Percentiles rank a stretch among this genome's conserved stretches.
Conservation (phyloP, 2,329 filamentous ascomycete genomes). For the Colletotrichum chlorophyti region DNA sequence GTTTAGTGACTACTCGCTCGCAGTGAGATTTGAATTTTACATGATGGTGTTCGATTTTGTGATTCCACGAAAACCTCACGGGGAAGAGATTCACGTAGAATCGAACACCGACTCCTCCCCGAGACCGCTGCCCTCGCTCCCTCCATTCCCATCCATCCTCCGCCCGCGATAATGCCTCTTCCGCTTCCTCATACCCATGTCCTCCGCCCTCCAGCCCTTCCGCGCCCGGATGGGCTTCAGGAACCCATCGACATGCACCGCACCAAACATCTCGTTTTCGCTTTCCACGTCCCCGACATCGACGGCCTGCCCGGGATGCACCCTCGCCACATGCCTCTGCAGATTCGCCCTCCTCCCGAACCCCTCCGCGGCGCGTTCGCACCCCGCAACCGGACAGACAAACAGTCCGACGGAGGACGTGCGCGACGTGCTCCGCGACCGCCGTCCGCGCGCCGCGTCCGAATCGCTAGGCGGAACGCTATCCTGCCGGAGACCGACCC, state of each 20-base stretch:
- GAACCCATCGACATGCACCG: constrained; percentile 74
- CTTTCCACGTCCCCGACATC: constrained; percentile 46
- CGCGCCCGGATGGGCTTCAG: constrained; percentile 60
- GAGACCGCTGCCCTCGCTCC: not conserved
- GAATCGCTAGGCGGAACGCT: constrained; percentile 30
- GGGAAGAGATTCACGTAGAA: constrained; percentile 8
- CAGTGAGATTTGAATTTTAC: too few species aligned
- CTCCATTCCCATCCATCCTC: constrained; percentile 10
- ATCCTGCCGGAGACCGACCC: constrained; percentile 36
- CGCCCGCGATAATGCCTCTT: constrained; percentile 23
- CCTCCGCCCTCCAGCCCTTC: constrained; percentile 48
- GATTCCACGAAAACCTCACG: too few species aligned
- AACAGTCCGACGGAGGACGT: constrained; percentile 42
- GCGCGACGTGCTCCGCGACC: constrained; percentile 36
- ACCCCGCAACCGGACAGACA: constrained; percentile 45
- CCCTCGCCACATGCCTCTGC: constrained; percentile 43
- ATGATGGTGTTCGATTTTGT: too few species aligned
- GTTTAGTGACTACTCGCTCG: too few species aligned
- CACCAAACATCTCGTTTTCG: constrained; percentile 64
- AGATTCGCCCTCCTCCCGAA: constrained; percentile 46
- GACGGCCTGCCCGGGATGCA: constrained; percentile 46
- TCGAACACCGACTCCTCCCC: constrained; percentile 6
- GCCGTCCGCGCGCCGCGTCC: constrained; percentile 5
- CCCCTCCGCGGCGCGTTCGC: constrained; percentile 43
- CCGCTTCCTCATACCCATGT: constrained; percentile 20